Evolutionary conservation across 345 rosid species (phyloP).

Genomic region (Litchi chinensis): DNA sequence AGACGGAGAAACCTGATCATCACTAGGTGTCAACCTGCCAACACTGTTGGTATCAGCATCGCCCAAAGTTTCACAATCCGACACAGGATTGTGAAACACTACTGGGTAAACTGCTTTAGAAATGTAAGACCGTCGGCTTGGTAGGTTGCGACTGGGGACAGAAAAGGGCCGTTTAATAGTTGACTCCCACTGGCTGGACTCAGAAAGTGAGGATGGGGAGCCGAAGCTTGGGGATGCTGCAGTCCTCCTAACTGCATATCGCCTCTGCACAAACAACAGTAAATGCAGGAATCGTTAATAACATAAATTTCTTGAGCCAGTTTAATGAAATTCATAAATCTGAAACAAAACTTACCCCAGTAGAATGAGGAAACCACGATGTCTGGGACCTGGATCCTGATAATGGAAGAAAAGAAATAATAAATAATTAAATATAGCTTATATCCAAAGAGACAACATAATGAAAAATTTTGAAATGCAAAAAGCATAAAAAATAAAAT

Average conservation of each 20-base stretch:
- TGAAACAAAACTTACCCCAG: conserved; percentile 48
- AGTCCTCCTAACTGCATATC: conserved; percentile 34
- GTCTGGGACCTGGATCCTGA: conserved; percentile 53
- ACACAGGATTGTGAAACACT: conserved; percentile 79
- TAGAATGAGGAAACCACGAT: conserved; percentile 47
- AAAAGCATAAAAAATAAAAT: neutral
- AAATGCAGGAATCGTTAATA: conserved; percentile 12
- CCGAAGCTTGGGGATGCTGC: conserved; percentile 56
- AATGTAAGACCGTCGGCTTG: conserved; percentile 49
- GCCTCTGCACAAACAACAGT: conserved; percentile 48
- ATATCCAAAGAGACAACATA: neutral
- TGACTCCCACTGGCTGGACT: conserved; percentile 51
- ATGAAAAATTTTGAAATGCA: neutral
- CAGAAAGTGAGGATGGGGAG: conserved; percentile 59
- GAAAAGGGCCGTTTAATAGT: conserved; percentile 47
- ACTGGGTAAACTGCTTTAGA: conserved; percentile 72
- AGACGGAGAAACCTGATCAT: conserved; percentile 50
- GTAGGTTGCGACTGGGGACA: conserved; percentile 38
- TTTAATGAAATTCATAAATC: conserved; percentile 1
- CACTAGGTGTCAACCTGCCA: conserved; percentile 48
- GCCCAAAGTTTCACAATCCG: conserved; percentile 55
- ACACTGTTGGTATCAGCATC: conserved; percentile 45
- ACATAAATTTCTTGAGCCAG: conserved; percentile 8
- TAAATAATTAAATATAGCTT: conserved; percentile 18
- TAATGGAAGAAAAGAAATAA: conserved; percentile 18